These are phyloP conservation scores for Penicillium macrosclerotiorum DNA, from an alignment of 495 filamentous ascomycete genomes.

Conservation along the genomic window DNA sequence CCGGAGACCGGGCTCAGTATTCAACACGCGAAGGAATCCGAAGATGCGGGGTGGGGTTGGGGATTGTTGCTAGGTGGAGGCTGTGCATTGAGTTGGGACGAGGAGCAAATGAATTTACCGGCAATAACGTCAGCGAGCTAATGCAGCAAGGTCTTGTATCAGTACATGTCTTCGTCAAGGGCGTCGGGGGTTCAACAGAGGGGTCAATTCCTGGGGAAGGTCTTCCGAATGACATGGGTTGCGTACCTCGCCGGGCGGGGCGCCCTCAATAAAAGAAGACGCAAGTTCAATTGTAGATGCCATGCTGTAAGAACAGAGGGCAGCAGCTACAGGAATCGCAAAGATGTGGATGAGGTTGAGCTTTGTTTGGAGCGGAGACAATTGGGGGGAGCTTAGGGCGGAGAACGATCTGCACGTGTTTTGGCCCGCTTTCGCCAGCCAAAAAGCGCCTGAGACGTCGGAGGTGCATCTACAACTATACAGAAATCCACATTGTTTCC, in stretches of 20 bases:
- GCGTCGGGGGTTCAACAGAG: too few species aligned
- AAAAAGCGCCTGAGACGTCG: too few species aligned
- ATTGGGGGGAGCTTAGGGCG: conserved; percentile 20
- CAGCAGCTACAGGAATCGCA: conserved; percentile 1
- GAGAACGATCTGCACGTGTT: conserved; percentile 28
- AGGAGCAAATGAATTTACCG: conserved; percentile 54
- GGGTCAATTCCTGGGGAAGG: conserved; percentile 3
- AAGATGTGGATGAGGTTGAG: conserved; percentile 3
- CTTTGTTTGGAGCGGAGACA: conserved; percentile 14
- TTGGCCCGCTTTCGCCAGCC: too few species aligned
- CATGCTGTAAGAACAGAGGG: conserved; percentile 24
- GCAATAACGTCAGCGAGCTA: conserved; percentile 88
- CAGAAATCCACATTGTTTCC: too few species aligned
- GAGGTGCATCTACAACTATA: background rate
- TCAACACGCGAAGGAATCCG: conserved; percentile 5
- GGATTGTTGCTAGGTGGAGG: background rate
- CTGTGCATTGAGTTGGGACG: background rate
- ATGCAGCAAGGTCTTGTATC: background rate
- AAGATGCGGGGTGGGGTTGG: background rate
- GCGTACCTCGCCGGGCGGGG: conserved; percentile 94
- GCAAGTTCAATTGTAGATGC: conserved; percentile 57
- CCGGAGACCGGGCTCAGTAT: conserved; percentile 17
- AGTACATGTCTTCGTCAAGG: background rate
- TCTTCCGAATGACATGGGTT: conserved; percentile 1
- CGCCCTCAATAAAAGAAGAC: conserved; percentile 88